Base-by-base conservation (phyloP, 108 stramenopile genomes). In the Cyclotella atomus region DNA sequence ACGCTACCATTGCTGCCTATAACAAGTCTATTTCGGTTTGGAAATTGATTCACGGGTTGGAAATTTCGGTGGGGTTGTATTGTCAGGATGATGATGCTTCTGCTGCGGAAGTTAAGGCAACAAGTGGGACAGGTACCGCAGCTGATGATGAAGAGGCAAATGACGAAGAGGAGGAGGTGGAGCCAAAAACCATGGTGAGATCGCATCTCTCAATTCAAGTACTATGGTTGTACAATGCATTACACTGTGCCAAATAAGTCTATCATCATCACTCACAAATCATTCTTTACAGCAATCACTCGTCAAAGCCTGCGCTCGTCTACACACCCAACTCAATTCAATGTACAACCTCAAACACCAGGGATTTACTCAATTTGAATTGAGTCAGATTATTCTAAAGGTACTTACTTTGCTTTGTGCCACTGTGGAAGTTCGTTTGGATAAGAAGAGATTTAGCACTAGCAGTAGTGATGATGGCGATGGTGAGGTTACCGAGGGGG, bases 1-100 rank as follows among this genome's bases (percentile, higher is more conserved):
- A 79, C 79, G 79, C 88, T 15, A 91, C 91, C 45, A 85, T 89
- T 25, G 85, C 76, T 59, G 89, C 90, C 17, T 66, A 89, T 34
- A 71, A 80, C 19, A 92, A 92, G 59, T 79, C 91, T 12, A 74
- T 83, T 10, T 67, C 73, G 21, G 71, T 95, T 38, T 49, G 85
- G 15, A 50, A 79, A 56, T 38, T 92, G 34, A 89, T 83, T 8
- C 43, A 89, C 9, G 83, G 86, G 16, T 82, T 95, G 41, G 74
- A 87, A 27, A 49, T 95, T 2, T 67, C 44, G 17, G 84, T 85
- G 36, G 54, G 43, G 15, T 69, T 94, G 50, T 88, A 83, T 59
- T 44, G 81, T 41, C 71, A 32, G 49, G 68, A 35, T 21, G 73
- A 71, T 43, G 65, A 83, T 17, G 57, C 5, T 27, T 46, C 36